Evolutionary conservation across 345 rosid species (phyloP).

Genomic region (Eucalyptus polybractea): DNA sequence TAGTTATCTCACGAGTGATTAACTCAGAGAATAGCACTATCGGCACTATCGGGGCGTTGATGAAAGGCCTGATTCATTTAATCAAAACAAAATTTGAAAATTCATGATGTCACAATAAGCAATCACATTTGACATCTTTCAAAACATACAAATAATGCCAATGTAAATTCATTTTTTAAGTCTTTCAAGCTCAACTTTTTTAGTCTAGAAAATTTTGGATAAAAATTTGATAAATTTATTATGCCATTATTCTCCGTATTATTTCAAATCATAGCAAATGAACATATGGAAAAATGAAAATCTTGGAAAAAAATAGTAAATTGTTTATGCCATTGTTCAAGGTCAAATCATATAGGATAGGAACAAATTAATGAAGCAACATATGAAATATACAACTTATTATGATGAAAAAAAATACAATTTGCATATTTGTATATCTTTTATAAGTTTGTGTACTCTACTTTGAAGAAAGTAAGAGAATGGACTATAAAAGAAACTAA

Average conservation of each 20-base stretch:
- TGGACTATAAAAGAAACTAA: background rate
- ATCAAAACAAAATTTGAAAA: too few species aligned
- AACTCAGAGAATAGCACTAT: too few species aligned
- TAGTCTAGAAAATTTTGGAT: background rate
- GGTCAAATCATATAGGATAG: background rate
- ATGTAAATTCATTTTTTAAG: background rate
- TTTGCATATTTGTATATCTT: background rate
- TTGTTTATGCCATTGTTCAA: background rate
- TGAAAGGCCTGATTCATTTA: too few species aligned
- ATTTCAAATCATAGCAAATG: background rate
- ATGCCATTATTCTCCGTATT: background rate
- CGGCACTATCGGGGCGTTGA: too few species aligned
- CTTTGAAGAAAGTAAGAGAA: background rate
- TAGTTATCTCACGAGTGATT: too few species aligned
- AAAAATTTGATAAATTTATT: background rate
- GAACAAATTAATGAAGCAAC: background rate
- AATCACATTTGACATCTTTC: background rate
- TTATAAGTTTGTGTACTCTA: background rate
- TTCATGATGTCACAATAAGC: background rate
- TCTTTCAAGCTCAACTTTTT: background rate
- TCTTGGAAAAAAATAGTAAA: background rate
- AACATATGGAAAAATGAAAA: background rate
- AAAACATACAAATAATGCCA: background rate
- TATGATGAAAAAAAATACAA: background rate
- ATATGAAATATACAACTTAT: background rate